Evolutionary conservation across 176 grass and related monocot species (phyloP), one percentile per base, ranked within the genome.

Genomic region (Miscanthus lutarioriparius): DNA sequence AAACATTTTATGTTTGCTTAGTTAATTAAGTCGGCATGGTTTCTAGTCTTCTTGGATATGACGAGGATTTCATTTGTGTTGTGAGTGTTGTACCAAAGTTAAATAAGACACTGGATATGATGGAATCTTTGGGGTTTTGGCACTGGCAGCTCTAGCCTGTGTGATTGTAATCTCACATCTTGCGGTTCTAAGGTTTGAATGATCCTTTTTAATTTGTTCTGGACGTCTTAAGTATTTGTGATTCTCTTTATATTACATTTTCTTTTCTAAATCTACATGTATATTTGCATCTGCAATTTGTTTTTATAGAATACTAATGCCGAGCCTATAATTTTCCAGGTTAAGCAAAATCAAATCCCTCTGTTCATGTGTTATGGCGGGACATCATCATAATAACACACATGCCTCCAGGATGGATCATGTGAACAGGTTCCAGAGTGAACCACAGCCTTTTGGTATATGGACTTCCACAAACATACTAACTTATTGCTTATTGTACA

Each of bases 381-480:
- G 85, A 69, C 81, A 91, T 81, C 80, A 83, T 38, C 38, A 84
- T 77, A 71, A 80, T 25, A 91, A 91, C 80, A 72, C 85, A 44
- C 85, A 87, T 54, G 75, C 76, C 25, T 36, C 89, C 26, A 84
- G 81, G 72, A 80, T 64, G 77, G 85, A 87, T 80, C 71, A 70
- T 83, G 79, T 70, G 76, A 87, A 87, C 81, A 65, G 16, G 26
- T 77, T 61, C 64, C 71, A 75, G 22, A 91, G 41, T 84, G 89
- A 87, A 87, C 53, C 85, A 43, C 76, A 20, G 2, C 76, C 89
- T 84, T 84, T 81, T 80, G 89, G 89, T 91, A 87, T 38, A 12
- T 76, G 76, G 6, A 70, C 51, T 87, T 70, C 38, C 59, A 80
- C 62, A 9, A 65, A 33, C 32, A 80, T 44, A 35, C n/a, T 61